phyloP scores from a whole-genome alignment of 2,329 filamentous ascomycete genomes.

The Claviceps purpurea region DNA sequence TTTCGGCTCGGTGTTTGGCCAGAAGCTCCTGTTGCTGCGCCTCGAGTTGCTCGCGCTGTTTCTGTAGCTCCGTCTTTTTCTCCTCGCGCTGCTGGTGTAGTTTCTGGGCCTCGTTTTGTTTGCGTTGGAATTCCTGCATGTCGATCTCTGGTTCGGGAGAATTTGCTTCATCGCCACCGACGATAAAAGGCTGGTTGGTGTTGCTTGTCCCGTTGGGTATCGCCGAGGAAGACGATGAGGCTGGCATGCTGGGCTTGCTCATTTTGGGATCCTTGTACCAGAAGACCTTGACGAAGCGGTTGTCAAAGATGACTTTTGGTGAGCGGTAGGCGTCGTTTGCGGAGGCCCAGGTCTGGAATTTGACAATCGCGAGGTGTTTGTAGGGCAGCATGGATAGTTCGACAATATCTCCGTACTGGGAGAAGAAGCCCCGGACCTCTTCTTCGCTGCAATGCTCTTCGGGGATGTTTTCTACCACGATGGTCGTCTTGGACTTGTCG shows the following conservation, averaged over 20 bases:
- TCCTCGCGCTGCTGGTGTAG: conserved; percentile 50
- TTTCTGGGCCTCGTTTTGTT: conserved; percentile 60
- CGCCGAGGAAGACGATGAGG: conserved; percentile 10
- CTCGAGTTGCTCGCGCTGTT: conserved; percentile 50
- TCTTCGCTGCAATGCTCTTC: conserved; percentile 55
- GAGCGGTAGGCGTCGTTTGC: conserved; percentile 62
- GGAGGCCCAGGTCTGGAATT: conserved; percentile 50
- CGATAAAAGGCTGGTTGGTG: neutral
- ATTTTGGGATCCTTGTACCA: conserved; percentile 49
- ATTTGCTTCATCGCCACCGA: conserved; percentile 15
- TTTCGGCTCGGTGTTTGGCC: conserved; percentile 51
- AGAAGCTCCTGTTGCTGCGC: conserved; percentile 48
- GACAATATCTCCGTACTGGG: conserved; percentile 53
- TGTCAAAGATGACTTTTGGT: conserved; percentile 72
- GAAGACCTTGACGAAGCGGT: conserved; percentile 73
- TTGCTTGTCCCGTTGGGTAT: conserved; percentile 14
- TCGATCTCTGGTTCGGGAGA: conserved; percentile 40
- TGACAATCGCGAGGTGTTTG: conserved; percentile 55
- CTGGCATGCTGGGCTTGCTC: conserved; percentile 21
- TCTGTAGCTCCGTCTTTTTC: conserved; percentile 49
- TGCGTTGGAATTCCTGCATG: conserved; percentile 52
- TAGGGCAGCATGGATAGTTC: conserved; percentile 53
- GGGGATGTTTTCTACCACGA: conserved; percentile 69
- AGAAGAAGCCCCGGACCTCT: conserved; percentile 54
- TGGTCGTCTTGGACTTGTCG: conserved; percentile 50